These are phyloP conservation scores for Crithidia fasciculata DNA, from an alignment of 208 protist species.

Conservation along the genomic window DNA sequence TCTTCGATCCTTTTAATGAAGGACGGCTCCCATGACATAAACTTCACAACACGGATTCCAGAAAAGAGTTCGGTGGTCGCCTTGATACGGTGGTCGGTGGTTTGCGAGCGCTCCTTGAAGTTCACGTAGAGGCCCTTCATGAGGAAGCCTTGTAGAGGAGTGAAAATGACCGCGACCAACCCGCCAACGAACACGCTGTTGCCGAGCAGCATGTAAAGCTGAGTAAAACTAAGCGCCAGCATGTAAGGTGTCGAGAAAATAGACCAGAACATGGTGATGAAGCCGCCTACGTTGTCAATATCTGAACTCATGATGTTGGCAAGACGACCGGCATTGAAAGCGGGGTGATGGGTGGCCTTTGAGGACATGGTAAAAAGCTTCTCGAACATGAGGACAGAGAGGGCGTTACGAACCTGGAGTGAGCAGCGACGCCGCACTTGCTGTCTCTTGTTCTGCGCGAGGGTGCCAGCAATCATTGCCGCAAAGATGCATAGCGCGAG, in stretches of 20 bases:
- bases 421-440: conserved; percentile 30
- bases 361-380: conserved; percentile 76
- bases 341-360: conserved; percentile 57
- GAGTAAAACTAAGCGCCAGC: conserved; percentile 45
- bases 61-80: conserved; percentile 89
- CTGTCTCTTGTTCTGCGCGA: conserved; percentile 26
- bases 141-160: conserved; percentile 64
- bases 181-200: conserved; percentile 71
- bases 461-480: conserved; percentile 1
- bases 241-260: conserved; percentile 63
- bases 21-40: conserved; percentile 88
- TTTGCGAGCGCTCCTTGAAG: conserved; percentile 25
- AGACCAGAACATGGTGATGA: conserved; percentile 61
- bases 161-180: conserved; percentile 53
- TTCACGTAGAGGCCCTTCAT: conserved; percentile 35
- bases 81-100: conserved; percentile 86
- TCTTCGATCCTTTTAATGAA: conserved; percentile 47
- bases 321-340: conserved; percentile 6
- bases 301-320: conserved; percentile 74
- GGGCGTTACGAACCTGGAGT: conserved; percentile 62
- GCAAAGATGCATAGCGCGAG: neutral
- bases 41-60: conserved; percentile 90
- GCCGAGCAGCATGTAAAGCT: conserved; percentile 65
- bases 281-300: conserved; percentile 45
- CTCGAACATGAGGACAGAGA: conserved; percentile 72